Percentiles rank a stretch among this genome's conserved stretches.
These are phyloP conservation scores for Cyclocybe cylindracea DNA, from an alignment of 768 basidiomycete species.

Conservation along the genomic window DNA sequence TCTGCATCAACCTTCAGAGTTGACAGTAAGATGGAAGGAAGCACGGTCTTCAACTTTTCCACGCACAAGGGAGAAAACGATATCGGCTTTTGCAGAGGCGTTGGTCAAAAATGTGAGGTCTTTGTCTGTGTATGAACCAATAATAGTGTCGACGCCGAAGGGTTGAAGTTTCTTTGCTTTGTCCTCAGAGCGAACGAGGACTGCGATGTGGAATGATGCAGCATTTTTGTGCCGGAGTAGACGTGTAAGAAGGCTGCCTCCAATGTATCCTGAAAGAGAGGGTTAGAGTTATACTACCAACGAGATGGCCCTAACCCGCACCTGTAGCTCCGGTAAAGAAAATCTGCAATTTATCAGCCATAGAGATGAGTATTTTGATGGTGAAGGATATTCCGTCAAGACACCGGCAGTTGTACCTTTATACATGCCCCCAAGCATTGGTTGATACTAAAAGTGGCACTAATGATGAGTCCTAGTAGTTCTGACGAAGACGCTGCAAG, in stretches of 20 bases:
- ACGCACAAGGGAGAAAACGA: constrained; percentile 28
- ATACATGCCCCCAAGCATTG: no score
- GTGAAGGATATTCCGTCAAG: no score
- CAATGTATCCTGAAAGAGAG: constrained; percentile 40
- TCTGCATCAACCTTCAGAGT: constrained; percentile 36
- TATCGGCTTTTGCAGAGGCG: constrained; percentile 40
- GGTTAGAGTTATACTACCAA: not conserved
- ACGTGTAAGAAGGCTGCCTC: constrained; percentile 41
- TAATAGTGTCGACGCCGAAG: constrained; percentile 33
- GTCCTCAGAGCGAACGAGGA: constrained; percentile 41
- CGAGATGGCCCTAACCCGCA: constrained; percentile 8
- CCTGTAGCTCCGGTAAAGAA: constrained; percentile 37
- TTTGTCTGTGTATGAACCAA: constrained; percentile 45
- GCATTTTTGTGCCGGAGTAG: constrained; percentile 37
- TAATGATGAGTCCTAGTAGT: no score
- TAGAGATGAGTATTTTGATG: no score
- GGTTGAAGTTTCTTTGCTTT: constrained; percentile 43
- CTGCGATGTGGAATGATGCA: constrained; percentile 37
- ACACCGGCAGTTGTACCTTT: no score
- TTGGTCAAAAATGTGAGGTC: constrained; percentile 34
- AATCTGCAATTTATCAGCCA: no score
- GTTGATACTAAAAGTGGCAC: no score
- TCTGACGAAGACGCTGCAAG: no score
- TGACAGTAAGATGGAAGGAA: not conserved
- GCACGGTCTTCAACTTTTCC: not conserved